A percentile compares a stretch with the other conserved stretches of the same genome.
phyloP scores from a whole-genome alignment of 1,284 basidiomycete species.

The Retiboletus flavoniger region DNA sequence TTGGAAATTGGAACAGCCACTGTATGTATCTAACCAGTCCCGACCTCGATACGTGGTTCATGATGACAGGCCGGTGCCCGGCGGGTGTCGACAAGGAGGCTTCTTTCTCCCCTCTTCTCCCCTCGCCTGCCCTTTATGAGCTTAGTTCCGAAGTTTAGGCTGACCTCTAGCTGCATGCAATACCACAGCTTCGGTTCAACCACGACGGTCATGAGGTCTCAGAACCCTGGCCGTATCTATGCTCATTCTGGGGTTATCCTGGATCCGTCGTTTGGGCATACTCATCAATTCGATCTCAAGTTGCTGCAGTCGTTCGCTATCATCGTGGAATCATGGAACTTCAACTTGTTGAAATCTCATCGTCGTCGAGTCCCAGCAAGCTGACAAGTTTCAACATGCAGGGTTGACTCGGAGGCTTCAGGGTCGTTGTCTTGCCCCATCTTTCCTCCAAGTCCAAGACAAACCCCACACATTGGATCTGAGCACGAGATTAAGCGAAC shows the following conservation, averaged over 20 bases:
- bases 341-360: background rate
- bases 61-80: background rate
- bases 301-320: background rate
- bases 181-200: constrained; percentile 6
- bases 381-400: background rate
- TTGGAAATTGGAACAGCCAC: constrained; percentile 1
- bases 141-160: background rate
- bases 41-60: background rate
- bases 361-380: background rate
- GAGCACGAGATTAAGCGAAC: constrained; percentile 2
- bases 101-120: constrained; percentile 7
- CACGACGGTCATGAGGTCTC: constrained; percentile 5
- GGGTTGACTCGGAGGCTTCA: background rate
- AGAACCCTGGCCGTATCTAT: constrained; percentile 11
- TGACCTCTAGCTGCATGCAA: background rate
- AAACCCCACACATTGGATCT: constrained; percentile 1
- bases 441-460: background rate
- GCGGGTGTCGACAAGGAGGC: background rate
- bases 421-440: background rate
- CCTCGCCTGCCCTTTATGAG: background rate
- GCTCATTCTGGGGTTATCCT: constrained; percentile 11
- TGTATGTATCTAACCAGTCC: background rate
- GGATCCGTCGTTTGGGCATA: constrained; percentile 2
- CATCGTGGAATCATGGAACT: background rate
- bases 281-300: background rate